phyloP scores from a whole-genome alignment of 768 basidiomycete species.

The Boletellus sp. region DNA sequence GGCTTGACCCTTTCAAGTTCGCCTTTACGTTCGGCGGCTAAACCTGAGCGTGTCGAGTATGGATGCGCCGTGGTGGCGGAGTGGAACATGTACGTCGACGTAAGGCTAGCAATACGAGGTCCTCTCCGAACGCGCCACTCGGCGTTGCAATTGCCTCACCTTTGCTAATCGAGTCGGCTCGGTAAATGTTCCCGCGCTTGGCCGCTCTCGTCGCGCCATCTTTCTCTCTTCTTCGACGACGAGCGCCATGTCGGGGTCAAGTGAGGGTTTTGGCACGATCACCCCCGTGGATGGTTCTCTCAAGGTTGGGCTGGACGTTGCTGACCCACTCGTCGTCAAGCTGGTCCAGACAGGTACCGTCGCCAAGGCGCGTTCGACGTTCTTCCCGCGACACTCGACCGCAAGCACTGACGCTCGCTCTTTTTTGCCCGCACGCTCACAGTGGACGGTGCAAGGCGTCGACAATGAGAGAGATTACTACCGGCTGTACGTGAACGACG shows the following conservation, averaged over 20 bases:
- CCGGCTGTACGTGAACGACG: constrained; percentile 1
- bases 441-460: constrained; percentile 6
- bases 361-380: not conserved
- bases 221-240: not conserved
- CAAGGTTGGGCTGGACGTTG: not conserved
- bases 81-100: not conserved
- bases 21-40: not conserved
- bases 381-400: not conserved
- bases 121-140: not conserved
- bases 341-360: not conserved
- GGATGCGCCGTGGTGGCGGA: not conserved
- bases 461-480: not conserved
- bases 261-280: not conserved
- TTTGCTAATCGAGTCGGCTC: too few relatives aligned
- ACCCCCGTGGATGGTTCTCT: not conserved
- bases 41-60: not conserved
- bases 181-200: too few relatives aligned
- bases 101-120: too few relatives aligned
- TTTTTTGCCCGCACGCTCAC: not conserved
- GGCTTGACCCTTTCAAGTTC: constrained; percentile 8
- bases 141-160: not conserved
- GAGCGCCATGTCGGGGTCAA: not conserved
- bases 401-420: too few relatives aligned
- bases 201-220: not conserved
- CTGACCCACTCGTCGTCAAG: not conserved